Base-by-base conservation (phyloP, 2,329 filamentous ascomycete species). In the Colletotrichum spaethianum region DNA sequence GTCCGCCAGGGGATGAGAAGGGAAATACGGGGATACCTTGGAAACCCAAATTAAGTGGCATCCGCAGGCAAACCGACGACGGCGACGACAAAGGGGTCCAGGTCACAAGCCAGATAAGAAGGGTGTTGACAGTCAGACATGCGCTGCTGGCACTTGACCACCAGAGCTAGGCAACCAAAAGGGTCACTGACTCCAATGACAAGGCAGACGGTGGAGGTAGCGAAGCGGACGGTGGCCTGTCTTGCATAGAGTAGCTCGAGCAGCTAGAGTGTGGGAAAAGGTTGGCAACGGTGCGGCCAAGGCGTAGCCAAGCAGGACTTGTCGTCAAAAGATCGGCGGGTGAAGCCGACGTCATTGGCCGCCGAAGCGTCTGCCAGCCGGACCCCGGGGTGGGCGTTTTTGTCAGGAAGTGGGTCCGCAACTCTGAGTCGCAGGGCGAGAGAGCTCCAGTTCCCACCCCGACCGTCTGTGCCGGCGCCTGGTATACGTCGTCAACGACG, bases 261-360 rank as follows among this genome's bases (percentile, higher is more conserved):
- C 3, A 42, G 12, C 1, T 11, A n/a, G 26, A 53, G 33, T 28
- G 52, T 62, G 62, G 38, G 36, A 44, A 52, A 52, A 59, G 64
- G 50, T 52, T 63, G 69, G 65, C 64, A 63, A 68, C 64, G 64
- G 68, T 38, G 56, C 48, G 56, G 42, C 64, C 66, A 69, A 65
- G 59, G 55, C 31, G 36, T 44, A 55, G 40, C 55, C 55, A 71
- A 73, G 70, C 67, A 73, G 65, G 61, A 62, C 70, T 63, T 71
- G 70, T 73, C 70, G 67, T 73, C 70, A 71, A 71, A 71, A 71
- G 67, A 73, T 73, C 70, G 57, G 67, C 70, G 55, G 61, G 61
- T 50, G 48, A 56, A 57, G 42, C 67, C 71, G 67, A 71, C 67
- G 70, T 73, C 70, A 73, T 73, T 73, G 70, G 70, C 62, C 70